Percentiles rank a stretch among this genome's conserved stretches.
phyloP scores from a whole-genome alignment of 345 rosid species.

The Jatropha curcas region DNA sequence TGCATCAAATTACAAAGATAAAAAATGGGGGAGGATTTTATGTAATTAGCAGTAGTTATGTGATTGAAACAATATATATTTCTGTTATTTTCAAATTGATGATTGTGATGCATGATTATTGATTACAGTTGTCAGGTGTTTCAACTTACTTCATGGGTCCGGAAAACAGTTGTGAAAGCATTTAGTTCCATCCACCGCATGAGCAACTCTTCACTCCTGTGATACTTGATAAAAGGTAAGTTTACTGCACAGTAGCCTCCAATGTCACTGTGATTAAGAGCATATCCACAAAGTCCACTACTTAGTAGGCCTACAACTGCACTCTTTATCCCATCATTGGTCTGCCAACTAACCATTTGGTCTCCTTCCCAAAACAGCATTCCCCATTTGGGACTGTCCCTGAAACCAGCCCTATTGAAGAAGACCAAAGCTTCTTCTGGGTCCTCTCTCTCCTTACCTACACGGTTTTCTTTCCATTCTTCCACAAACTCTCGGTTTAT shows the following conservation, averaged over 20 bases:
- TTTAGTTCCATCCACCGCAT: conserved; percentile 78
- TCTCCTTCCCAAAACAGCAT: conserved; percentile 85
- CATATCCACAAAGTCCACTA: conserved; percentile 66
- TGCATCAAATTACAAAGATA: not conserved
- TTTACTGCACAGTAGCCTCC: conserved; percentile 70
- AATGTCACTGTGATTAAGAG: conserved; percentile 73
- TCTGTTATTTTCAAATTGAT: conserved; percentile 17
- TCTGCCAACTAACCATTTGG: conserved; percentile 84
- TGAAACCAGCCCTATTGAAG: conserved; percentile 76
- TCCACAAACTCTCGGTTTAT: conserved; percentile 69
- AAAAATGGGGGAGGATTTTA: not conserved
- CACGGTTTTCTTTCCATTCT: conserved; percentile 46
- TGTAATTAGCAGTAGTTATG: not conserved
- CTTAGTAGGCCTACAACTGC: conserved; percentile 65
- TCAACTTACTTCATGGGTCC: conserved; percentile 67
- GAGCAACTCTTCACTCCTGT: conserved; percentile 64
- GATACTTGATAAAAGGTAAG: conserved; percentile 54
- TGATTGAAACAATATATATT: not conserved
- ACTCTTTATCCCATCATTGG: conserved; percentile 74
- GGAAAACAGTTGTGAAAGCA: conserved; percentile 63
- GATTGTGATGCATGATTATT: conserved; percentile 11
- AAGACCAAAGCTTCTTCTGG: conserved; percentile 50
- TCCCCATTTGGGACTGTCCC: conserved; percentile 72
- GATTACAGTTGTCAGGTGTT: conserved; percentile 15
- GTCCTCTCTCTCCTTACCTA: conserved; percentile 39